Conservation (phyloP, 805 yeast genomes). For the Myxozyma nipponensis region DNA sequence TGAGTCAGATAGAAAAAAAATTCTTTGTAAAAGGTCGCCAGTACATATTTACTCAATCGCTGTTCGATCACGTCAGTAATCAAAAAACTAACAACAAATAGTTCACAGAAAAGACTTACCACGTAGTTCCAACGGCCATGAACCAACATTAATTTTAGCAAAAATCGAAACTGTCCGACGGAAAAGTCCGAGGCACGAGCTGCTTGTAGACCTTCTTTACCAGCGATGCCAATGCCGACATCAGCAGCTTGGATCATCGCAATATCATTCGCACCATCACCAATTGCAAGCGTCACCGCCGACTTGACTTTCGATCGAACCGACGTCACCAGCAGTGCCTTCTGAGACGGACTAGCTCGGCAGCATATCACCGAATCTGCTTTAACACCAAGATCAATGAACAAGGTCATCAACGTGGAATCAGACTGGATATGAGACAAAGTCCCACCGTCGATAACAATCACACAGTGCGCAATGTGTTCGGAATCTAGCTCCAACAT, state of each 20-base stretch:
- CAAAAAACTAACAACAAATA: neutral
- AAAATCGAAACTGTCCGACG: slow-evolving; percentile 86
- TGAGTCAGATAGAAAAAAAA: slow-evolving; percentile 85
- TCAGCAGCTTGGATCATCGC: slow-evolving; percentile 99
- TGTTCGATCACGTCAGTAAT: neutral
- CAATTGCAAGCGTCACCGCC: slow-evolving; percentile 88
- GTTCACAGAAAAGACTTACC: slow-evolving; percentile 6
- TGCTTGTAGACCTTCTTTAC: slow-evolving; percentile 95
- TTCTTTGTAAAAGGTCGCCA: slow-evolving; percentile 94
- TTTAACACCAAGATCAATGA: slow-evolving; percentile 78
- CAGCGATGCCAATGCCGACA: slow-evolving; percentile 95
- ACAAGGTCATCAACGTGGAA: slow-evolving; percentile 63
- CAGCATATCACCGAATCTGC: slow-evolving; percentile 92
- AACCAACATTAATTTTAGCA: slow-evolving; percentile 77
- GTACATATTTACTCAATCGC: slow-evolving; percentile 84
- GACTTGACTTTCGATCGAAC: slow-evolving; percentile 67
- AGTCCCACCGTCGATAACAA: slow-evolving; percentile 93
- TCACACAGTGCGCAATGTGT: slow-evolving; percentile 86
- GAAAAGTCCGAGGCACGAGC: slow-evolving; percentile 93
- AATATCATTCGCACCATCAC: slow-evolving; percentile 98
- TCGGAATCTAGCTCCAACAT: slow-evolving; percentile 68
- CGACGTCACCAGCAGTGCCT: slow-evolving; percentile 79
- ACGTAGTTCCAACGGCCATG: slow-evolving; percentile 96
- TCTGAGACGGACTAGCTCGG: slow-evolving; percentile 95
- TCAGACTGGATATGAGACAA: slow-evolving; percentile 69